These are phyloP conservation scores for Nyctanthes arbortristis DNA, from an alignment of 257 asterid species.

Conservation along the genomic window DNA sequence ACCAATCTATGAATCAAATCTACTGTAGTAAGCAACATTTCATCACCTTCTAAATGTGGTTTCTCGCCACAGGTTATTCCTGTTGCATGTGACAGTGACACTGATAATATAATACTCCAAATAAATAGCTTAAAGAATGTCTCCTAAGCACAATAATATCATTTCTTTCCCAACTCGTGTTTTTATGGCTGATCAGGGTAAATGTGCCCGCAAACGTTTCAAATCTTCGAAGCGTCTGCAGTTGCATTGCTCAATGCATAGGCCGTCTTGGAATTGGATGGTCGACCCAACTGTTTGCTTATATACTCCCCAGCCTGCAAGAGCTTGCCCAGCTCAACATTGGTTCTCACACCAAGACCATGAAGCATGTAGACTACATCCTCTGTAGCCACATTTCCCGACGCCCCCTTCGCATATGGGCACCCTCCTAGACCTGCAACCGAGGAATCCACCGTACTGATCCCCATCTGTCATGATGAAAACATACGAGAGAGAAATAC, in stretches of 20 bases:
- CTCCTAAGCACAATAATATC: not conserved
- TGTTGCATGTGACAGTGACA: too few relatives aligned
- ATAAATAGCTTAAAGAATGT: not conserved
- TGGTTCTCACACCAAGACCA: slow-evolving; percentile 72
- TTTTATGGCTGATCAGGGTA: not conserved
- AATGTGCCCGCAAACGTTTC: slow-evolving; percentile 2
- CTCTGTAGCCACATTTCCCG: slow-evolving; percentile 93
- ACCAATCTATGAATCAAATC: too few relatives aligned
- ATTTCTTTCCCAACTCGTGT: not conserved
- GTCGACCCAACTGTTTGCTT: slow-evolving; percentile 58
- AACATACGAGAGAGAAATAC: not conserved
- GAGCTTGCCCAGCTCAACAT: slow-evolving; percentile 66
- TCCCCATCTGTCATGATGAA: slow-evolving; percentile 70
- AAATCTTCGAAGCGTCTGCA: slow-evolving; percentile 47
- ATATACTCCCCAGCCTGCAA: slow-evolving; percentile 78
- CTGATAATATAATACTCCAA: too few relatives aligned
- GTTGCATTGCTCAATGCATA: slow-evolving; percentile 53
- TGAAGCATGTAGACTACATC: slow-evolving; percentile 90
- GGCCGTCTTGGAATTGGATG: slow-evolving; percentile 82
- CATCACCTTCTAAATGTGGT: too few relatives aligned
- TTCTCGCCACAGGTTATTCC: too few relatives aligned
- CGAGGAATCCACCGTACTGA: slow-evolving; percentile 84
- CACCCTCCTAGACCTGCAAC: slow-evolving; percentile 90
- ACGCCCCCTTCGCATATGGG: slow-evolving; percentile 91
- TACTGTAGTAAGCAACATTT: too few relatives aligned